A percentile compares a stretch with the other conserved stretches of the same genome.
These are phyloP conservation scores for Durotheca rogersii DNA, from an alignment of 495 filamentous ascomycete species.

Conservation along the genomic window DNA sequence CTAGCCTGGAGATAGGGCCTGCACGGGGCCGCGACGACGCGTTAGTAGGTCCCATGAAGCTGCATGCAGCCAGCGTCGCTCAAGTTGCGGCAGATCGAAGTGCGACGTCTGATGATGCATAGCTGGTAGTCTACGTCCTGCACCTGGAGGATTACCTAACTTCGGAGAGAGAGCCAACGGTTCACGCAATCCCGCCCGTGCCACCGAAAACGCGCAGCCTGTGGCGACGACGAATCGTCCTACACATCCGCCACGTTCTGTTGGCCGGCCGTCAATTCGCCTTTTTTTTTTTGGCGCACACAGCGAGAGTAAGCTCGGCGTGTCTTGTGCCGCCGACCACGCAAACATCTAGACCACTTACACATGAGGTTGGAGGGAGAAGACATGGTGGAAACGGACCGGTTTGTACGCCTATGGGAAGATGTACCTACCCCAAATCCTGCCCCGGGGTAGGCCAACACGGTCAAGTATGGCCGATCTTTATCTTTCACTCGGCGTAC, in stretches of 20 bases:
- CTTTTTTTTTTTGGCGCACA: constrained; percentile 27
- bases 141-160: constrained; percentile 26
- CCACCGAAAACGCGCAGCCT: constrained; percentile 23
- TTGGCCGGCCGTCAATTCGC: constrained; percentile 19
- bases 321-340: constrained; percentile 17
- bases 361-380: constrained; percentile 1
- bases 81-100: constrained; percentile 25
- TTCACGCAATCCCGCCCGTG: constrained; percentile 13
- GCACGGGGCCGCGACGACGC: constrained; percentile 8
- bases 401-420: constrained; percentile 3
- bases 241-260: constrained; percentile 22
- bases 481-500: constrained; percentile 21
- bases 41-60: constrained; percentile 11
- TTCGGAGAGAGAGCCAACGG: constrained; percentile 23
- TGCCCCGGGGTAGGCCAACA: no score
- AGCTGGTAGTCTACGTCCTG: constrained; percentile 17
- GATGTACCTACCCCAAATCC: no score
- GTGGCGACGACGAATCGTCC: constrained; percentile 30
- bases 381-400: neutral
- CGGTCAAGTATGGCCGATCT: no score
- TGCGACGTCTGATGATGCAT: constrained; percentile 27
- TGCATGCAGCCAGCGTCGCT: constrained; percentile 25
- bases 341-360: constrained; percentile 8
- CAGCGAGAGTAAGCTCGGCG: constrained; percentile 10
- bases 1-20: constrained; percentile 8